Evolutionary conservation across 345 rosid species (phyloP).

Genomic region (Eucalyptus cladocalyx): DNA sequence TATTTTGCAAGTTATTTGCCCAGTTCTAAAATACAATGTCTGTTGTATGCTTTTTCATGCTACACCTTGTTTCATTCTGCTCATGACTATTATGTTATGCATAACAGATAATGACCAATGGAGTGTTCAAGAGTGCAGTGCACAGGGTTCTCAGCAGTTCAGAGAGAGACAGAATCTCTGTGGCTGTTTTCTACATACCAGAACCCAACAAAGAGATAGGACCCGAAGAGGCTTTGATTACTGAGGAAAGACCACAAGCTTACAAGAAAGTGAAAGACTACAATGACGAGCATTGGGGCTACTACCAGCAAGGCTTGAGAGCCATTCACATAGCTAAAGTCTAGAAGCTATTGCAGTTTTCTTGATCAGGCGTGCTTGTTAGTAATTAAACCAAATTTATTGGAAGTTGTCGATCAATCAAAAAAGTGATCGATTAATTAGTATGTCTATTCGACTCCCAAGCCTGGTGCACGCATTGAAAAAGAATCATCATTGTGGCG

Average conservation of each 20-base stretch:
- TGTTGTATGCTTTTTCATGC: background rate
- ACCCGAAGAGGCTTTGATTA: conserved; percentile 10
- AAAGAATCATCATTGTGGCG: no score
- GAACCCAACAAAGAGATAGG: conserved; percentile 14
- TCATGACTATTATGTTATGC: background rate
- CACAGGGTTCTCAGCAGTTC: conserved; percentile 30
- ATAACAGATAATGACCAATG: conserved; percentile 39
- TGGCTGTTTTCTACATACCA: conserved; percentile 28
- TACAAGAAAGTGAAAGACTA: conserved; percentile 7
- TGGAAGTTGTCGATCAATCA: no score
- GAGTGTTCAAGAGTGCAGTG: conserved; percentile 34
- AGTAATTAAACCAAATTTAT: no score
- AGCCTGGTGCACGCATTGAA: no score
- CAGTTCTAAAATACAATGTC: background rate
- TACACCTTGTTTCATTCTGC: background rate
- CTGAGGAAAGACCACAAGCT: background rate
- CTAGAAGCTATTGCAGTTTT: background rate
- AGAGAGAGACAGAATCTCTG: conserved; percentile 22
- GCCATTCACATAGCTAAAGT: conserved; percentile 9
- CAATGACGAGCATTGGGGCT: conserved; percentile 1
- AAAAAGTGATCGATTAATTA: no score
- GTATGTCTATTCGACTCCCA: no score
- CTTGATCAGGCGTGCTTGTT: background rate
- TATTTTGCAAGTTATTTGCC: background rate
- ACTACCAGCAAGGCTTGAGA: conserved; percentile 16